Conservation (phyloP, 163 green algal genomes). For the Prototheca cutis region DNA sequence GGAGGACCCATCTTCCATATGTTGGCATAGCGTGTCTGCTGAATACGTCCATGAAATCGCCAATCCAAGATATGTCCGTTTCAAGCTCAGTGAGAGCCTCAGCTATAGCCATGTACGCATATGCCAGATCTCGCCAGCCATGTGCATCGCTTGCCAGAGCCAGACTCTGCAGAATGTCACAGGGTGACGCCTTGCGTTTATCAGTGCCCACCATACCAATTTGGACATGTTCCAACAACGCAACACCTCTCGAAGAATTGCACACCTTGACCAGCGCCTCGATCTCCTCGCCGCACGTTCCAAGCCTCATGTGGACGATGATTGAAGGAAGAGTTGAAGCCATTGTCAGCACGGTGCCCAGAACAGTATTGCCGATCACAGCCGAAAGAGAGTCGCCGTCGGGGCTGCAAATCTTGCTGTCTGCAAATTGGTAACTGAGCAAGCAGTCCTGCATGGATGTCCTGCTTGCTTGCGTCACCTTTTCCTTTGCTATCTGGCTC, state of each 20-base stretch:
- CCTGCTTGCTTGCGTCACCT: not conserved
- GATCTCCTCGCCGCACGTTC: too few relatives aligned
- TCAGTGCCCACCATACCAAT: too few relatives aligned
- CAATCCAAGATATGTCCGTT: slow-evolving; percentile 14
- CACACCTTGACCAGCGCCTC: too few relatives aligned
- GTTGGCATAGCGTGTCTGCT: slow-evolving; percentile 41
- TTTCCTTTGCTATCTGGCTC: slow-evolving; percentile 20
- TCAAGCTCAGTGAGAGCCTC: slow-evolving; percentile 2
- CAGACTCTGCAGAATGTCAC: not conserved
- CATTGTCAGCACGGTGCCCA: slow-evolving; percentile 56
- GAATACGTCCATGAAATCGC: slow-evolving; percentile 35
- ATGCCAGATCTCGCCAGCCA: slow-evolving; percentile 29
- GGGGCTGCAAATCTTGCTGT: not conserved
- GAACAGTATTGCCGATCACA: slow-evolving; percentile 46
- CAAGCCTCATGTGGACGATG: slow-evolving; percentile 41
- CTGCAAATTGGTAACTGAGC: not conserved
- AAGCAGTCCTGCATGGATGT: not conserved
- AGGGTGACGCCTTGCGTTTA: too few relatives aligned
- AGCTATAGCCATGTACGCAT: slow-evolving; percentile 23
- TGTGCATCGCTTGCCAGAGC: slow-evolving; percentile 32
- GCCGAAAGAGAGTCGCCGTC: slow-evolving; percentile 22
- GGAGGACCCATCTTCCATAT: slow-evolving; percentile 30
- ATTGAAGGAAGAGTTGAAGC: slow-evolving; percentile 59
- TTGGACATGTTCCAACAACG: too few relatives aligned
- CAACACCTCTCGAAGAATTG: too few relatives aligned